Percentiles rank a stretch among this genome's conserved stretches.
Conservation (phyloP, 2,329 filamentous ascomycete genomes). For the Didymella exigua region DNA sequence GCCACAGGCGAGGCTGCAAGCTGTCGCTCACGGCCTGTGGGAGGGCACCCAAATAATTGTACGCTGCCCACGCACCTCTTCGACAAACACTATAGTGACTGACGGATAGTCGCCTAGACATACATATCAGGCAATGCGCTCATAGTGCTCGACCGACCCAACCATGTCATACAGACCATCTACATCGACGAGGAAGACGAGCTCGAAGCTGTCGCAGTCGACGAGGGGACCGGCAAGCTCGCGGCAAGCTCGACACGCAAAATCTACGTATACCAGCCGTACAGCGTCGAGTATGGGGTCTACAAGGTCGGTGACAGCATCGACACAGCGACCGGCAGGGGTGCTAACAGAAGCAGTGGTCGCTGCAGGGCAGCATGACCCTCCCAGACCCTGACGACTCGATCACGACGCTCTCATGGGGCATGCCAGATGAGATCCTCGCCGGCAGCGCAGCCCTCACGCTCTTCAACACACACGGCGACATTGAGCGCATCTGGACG, state of each 20-base stretch:
- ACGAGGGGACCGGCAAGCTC: conserved; percentile 84
- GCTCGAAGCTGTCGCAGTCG: conserved; percentile 78
- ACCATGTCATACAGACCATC: conserved; percentile 83
- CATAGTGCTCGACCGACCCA: conserved; percentile 76
- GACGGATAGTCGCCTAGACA: conserved; percentile 57
- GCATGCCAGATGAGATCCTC: conserved; percentile 80
- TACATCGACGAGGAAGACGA: conserved; percentile 76
- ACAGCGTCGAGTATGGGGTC: conserved; percentile 70
- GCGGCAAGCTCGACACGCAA: conserved; percentile 70
- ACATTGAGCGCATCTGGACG: conserved; percentile 70
- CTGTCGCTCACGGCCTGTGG: conserved; percentile 76
- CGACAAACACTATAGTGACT: conserved; percentile 13
- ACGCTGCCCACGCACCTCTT: conserved; percentile 43
- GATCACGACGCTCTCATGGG: conserved; percentile 79
- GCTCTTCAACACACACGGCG: conserved; percentile 66
- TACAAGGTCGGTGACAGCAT: conserved; percentile 66
- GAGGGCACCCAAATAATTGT: conserved; percentile 74
- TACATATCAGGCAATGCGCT: conserved; percentile 92
- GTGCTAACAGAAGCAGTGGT: conserved; percentile 57
- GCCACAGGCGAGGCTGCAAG: conserved; percentile 78
- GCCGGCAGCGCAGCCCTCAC: conserved; percentile 73
- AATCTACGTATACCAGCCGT: conserved; percentile 79
- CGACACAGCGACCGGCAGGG: neutral
- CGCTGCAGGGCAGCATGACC: conserved; percentile 65
- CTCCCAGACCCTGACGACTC: conserved; percentile 53